phyloP scores from a whole-genome alignment of 2,329 filamentous ascomycete species.

The Neobulgaria alba region DNA sequence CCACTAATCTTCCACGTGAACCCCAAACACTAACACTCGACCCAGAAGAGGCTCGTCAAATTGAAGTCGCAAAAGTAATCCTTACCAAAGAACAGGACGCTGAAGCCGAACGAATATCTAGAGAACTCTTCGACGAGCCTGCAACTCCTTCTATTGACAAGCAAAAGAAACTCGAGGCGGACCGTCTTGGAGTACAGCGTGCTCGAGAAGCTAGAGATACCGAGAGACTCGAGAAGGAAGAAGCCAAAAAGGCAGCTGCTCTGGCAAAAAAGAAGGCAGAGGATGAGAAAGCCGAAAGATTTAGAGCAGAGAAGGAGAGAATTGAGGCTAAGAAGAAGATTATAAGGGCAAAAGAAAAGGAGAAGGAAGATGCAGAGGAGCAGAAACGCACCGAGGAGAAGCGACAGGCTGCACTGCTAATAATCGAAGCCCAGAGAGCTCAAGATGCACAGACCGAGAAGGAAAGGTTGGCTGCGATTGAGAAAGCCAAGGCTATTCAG shows the following conservation, averaged over 20 bases:
- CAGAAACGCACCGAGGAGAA: slow-evolving; percentile 3
- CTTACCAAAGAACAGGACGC: slow-evolving; percentile 10
- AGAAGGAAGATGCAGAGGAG: slow-evolving; percentile 3
- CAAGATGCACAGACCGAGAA: neutral
- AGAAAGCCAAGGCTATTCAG: neutral
- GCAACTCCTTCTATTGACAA: no score
- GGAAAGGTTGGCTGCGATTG: neutral
- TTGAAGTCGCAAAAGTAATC: slow-evolving; percentile 12
- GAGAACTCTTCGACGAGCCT: no score
- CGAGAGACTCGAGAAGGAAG: slow-evolving; percentile 6
- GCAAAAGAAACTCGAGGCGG: neutral
- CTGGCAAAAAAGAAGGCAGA: slow-evolving; percentile 2
- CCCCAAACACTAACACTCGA: no score
- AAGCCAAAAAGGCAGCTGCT: slow-evolving; percentile 2
- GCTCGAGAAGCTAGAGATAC: neutral
- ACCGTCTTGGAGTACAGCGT: neutral
- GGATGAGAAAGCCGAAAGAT: slow-evolving; percentile 2
- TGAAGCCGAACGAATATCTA: slow-evolving; percentile 3
- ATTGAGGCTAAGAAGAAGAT: neutral
- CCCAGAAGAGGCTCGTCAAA: slow-evolving; percentile 8
- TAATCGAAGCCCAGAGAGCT: slow-evolving; percentile 5
- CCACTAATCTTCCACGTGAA: no score
- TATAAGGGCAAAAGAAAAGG: neutral
- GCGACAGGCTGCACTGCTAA: slow-evolving; percentile 1
- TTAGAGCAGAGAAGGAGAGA: neutral